Percentiles rank a stretch among this genome's conserved stretches.
Evolutionary conservation across 1,139 yeast species (phyloP).

Genomic region (Candida glucosophila): DNA sequence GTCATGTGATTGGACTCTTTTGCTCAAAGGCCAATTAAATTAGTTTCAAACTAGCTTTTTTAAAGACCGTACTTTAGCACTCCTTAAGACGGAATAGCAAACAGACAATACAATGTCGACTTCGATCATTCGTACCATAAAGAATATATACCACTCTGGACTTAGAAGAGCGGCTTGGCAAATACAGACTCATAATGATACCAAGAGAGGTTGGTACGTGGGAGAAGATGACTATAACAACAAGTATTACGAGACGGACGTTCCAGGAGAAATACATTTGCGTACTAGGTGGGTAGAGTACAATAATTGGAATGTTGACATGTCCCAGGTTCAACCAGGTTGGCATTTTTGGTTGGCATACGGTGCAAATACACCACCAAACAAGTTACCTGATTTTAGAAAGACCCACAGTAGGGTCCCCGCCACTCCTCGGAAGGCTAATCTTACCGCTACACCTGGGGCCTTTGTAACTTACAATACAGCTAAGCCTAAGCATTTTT

Average conservation of each 20-base stretch:
- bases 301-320: conserved; percentile 54
- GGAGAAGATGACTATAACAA: conserved; percentile 57
- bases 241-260: conserved; percentile 68
- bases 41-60: too few species aligned
- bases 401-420: conserved; percentile 57
- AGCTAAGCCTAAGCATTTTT: conserved; percentile 59
- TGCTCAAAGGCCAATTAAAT: too few species aligned
- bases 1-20: too few species aligned
- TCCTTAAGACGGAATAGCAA: too few species aligned
- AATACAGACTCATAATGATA: conserved; percentile 66
- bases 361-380: conserved; percentile 75
- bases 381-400: conserved; percentile 44
- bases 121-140: conserved; percentile 52
- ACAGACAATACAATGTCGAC: conserved; percentile 54
- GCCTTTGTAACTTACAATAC: conserved; percentile 81
- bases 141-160: conserved; percentile 60
- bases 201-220: conserved; percentile 57
- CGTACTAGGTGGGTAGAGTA: conserved; percentile 91
- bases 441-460: conserved; percentile 58
- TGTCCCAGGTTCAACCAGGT: conserved; percentile 81
- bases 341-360: conserved; percentile 92
- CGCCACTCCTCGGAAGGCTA: conserved; percentile 40
- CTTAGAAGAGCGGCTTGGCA: conserved; percentile 62
- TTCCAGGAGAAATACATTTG: conserved; percentile 72
- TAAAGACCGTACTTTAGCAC: too few species aligned